These are phyloP conservation scores for Takashimella koratensis DNA, from an alignment of 1,284 basidiomycete species.

Conservation along the genomic window DNA sequence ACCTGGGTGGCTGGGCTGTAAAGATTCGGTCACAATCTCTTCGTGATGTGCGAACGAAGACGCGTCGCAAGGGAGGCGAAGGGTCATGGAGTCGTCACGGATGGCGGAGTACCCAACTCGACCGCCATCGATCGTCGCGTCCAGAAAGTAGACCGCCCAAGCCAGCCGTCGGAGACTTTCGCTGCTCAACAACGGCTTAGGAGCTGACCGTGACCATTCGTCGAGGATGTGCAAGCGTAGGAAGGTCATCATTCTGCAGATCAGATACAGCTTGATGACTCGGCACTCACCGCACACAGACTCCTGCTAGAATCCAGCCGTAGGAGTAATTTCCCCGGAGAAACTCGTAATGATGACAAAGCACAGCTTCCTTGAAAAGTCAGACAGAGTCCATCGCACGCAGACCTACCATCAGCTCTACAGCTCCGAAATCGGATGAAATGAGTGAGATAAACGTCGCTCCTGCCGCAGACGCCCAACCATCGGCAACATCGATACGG, in stretches of 20 bases:
- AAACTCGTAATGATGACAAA: conserved; percentile 20
- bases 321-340: conserved; percentile 11
- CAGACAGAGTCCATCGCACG: not conserved
- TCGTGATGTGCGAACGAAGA: conserved; percentile 5
- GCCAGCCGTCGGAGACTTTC: conserved; percentile 21
- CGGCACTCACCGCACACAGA: conserved; percentile 12
- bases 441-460: conserved; percentile 6
- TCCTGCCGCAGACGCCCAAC: conserved; percentile 9
- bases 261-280: too few relatives aligned
- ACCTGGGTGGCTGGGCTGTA: conserved; percentile 1
- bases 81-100: conserved; percentile 10
- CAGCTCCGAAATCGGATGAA: conserved; percentile 14
- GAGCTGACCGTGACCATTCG: conserved; percentile 3
- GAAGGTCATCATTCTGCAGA: conserved; percentile 18
- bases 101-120: conserved; percentile 16
- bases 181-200: conserved; percentile 9
- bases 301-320: conserved; percentile 18
- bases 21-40: conserved; percentile 1
- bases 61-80: conserved; percentile 13
- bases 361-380: conserved; percentile 8
- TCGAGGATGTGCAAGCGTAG: conserved; percentile 14
- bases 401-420: conserved; percentile 15
- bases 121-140: conserved; percentile 20
- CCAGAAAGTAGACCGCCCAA: conserved; percentile 22
- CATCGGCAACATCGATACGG: conserved; percentile 7